Percentiles rank a stretch among this genome's conserved stretches.
phyloP scores from a whole-genome alignment of 176 grass and related monocot species.

The Rhynchospora pubera region DNA sequence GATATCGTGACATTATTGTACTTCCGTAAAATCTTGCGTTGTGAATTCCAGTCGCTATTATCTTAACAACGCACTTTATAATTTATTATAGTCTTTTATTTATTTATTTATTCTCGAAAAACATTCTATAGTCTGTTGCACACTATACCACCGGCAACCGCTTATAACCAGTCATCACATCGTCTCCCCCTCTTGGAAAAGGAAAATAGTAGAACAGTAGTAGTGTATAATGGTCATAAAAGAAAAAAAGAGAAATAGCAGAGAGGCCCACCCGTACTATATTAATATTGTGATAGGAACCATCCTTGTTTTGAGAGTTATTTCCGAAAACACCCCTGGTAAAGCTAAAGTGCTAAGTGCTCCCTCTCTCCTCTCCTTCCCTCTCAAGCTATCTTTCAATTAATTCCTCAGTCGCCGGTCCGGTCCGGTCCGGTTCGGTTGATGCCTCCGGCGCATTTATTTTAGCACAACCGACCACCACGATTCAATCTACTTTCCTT shows the following conservation, averaged over 20 bases:
- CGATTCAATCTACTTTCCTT: background rate
- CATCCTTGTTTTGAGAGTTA: background rate
- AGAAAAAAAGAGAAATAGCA: background rate
- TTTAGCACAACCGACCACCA: background rate
- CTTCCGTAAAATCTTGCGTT: background rate
- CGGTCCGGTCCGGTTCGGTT: background rate
- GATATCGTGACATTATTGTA: background rate
- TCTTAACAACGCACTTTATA: background rate
- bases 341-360: background rate
- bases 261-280: background rate
- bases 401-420: background rate
- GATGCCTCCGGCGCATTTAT: conserved; percentile 5
- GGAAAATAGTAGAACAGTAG: background rate
- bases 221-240: background rate
- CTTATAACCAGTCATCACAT: background rate
- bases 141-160: background rate
- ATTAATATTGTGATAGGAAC: too few species aligned
- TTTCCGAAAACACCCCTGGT: conserved; percentile 32
- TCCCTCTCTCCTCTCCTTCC: background rate
- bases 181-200: too few species aligned
- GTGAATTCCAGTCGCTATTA: background rate
- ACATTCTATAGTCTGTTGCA: background rate
- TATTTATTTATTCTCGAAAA: too few species aligned
- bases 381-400: conserved; percentile 12
- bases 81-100: too few species aligned